Evolutionary conservation across 306 rosid genomes (phyloP).

Genomic region (Cucumis cinereus): DNA sequence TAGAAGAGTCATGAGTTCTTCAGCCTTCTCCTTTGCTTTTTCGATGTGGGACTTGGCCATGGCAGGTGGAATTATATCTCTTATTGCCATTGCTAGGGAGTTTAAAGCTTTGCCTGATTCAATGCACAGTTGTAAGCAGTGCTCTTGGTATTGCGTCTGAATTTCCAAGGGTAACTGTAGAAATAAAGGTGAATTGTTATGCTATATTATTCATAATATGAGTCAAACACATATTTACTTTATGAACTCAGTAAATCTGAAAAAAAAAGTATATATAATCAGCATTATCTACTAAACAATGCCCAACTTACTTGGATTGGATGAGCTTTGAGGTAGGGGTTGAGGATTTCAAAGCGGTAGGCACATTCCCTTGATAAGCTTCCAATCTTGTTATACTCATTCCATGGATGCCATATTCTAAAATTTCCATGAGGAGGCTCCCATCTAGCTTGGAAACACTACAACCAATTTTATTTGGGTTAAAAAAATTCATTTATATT

Average conservation of each 20-base stretch:
- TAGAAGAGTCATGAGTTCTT: background rate
- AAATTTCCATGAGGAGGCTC: slow-evolving; percentile 82
- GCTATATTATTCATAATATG: background rate
- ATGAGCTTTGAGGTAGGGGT: slow-evolving; percentile 18
- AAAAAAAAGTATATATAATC: too few relatives aligned
- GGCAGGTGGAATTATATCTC: slow-evolving; percentile 38
- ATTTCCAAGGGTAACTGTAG: slow-evolving; percentile 34
- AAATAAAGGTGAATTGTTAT: background rate
- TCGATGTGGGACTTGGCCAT: slow-evolving; percentile 21
- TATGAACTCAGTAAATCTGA: too few relatives aligned
- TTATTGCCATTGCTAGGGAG: slow-evolving; percentile 37
- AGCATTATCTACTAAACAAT: too few relatives aligned
- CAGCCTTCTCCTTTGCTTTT: background rate
- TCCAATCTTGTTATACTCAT: slow-evolving; percentile 61
- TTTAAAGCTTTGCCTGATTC: slow-evolving; percentile 53
- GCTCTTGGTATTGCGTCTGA: slow-evolving; percentile 23
- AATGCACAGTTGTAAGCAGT: slow-evolving; percentile 44
- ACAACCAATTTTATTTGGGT: background rate
- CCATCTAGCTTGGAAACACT: slow-evolving; percentile 83
- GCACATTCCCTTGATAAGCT: slow-evolving; percentile 55
- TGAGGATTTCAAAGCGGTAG: slow-evolving; percentile 59
- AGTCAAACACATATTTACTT: too few relatives aligned
- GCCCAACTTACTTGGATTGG: slow-evolving; percentile 26
- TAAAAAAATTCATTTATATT: too few relatives aligned
- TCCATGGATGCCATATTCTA: slow-evolving; percentile 70